Evolutionary conservation across 2,329 filamentous ascomycete species (phyloP), one percentile per base, ranked within the genome.

Genomic region (Claviceps africana): DNA sequence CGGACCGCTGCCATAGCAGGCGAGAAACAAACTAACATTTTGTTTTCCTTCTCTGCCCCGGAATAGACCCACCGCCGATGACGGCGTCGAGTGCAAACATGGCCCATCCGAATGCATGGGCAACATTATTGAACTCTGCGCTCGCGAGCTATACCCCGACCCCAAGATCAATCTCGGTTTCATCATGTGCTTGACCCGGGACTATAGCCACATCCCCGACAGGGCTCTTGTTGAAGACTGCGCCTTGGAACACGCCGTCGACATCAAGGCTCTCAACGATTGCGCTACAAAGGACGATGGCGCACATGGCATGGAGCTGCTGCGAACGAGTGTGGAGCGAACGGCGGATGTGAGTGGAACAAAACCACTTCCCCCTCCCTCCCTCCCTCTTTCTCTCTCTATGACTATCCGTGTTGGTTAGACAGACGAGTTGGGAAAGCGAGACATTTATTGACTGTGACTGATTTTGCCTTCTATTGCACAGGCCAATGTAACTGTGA

Each of bases 81-180:
- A 90, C 60, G 90, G 88, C 51, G 83, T 97, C 54, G 74, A 81
- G 35, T 98, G 93, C 73, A 91, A 76, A 70, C 93, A 98, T 66
- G 93, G 93, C 8, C 86, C 89, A 5, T 77, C 76, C 43, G 93
- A 98, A 70, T 98, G 78, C 67, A 80, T 97, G 61, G 93, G 93
- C 56, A 89, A 98, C 70, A 95, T 95, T 65, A 75, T 98, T 67
- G 85, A 95, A 66, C 84, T 98, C 48, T 98, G 93, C 70, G 90
- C 90, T 35, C 83, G 83, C 54, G 75, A 85, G 56, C 76, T 93
- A 33, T 93, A 93, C 63, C 86, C 87, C 31, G 82, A 90, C 58
- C 86, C 87, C 33, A 93, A 95, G 69, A 86, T 83, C 57, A 90
- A 85, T 61, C 81, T 98, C 22, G 91, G 91, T 55, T 98, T 97